phyloP scores from a whole-genome alignment of 179 eudicot species.

The Vitellaria paradoxa region DNA sequence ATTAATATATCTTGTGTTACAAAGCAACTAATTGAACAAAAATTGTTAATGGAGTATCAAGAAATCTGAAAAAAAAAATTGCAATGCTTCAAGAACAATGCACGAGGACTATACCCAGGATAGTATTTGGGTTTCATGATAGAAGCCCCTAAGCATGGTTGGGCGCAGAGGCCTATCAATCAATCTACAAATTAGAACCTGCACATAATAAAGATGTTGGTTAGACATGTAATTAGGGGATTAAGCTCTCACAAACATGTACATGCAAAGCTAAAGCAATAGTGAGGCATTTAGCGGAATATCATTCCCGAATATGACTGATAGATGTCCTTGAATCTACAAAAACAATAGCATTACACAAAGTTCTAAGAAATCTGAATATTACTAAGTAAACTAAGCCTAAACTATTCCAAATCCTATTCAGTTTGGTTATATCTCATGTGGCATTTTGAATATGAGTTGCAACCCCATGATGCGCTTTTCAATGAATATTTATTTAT shows the following conservation, averaged over 20 bases:
- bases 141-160: conserved; percentile 94
- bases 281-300: too few relatives aligned
- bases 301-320: too few relatives aligned
- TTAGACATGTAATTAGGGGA: neutral
- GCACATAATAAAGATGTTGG: conserved; percentile 22
- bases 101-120: conserved; percentile 71
- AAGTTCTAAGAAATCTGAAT: too few relatives aligned
- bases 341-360: too few relatives aligned
- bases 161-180: conserved; percentile 99
- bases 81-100: conserved; percentile 1
- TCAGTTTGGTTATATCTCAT: too few relatives aligned
- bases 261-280: neutral
- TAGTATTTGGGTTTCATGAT: conserved; percentile 93
- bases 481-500: too few relatives aligned
- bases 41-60: neutral
- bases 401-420: too few relatives aligned
- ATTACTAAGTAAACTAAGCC: too few relatives aligned
- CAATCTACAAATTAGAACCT: conserved; percentile 98
- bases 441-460: too few relatives aligned
- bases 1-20: neutral
- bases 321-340: too few relatives aligned
- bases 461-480: too few relatives aligned
- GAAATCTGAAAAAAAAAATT: conserved; percentile 3
- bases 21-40: neutral
- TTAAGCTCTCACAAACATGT: neutral